Evolutionary conservation across 2,329 filamentous ascomycete species (phyloP), one percentile per base, ranked within the genome.

Genomic region (Neurospora crassa): DNA sequence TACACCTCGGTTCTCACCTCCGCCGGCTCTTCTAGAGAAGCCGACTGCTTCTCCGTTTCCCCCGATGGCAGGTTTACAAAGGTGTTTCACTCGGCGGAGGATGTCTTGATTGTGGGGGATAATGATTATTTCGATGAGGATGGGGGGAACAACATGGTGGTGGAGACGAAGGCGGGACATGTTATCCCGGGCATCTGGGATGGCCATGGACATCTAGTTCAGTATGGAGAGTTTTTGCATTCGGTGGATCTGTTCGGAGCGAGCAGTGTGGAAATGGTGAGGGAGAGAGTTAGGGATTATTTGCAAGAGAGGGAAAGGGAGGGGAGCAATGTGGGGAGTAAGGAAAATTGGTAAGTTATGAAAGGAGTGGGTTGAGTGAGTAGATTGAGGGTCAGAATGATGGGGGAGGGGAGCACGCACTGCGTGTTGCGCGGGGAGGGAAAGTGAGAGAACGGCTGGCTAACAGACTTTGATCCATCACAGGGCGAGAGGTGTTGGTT

Each of bases 101-200:
- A 71, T 29, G 45, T 63, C 6, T 37, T 67, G 24, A 14, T 63
- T 29, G 16, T 45, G n/a, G 24, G 67, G 8, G 53, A 68, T 10
- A 41, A 53, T 1, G 40, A 69, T 42, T 72, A 71, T 40, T 70
- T 71, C 47, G 70, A 45, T 20, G 71, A 72, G 14, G 40, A 69
- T 34, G 24, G 41, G 59, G 10, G n/a, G 42, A 67, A 5, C 20
- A 43, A 5, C 3, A 29, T 20, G 40, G 40, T 41, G n/a, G 37
- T 68, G 16, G 70, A 72, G 10, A 70, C 18, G 34, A n/a, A n/a
- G 14, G 74, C 79, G 5, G 89, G 88, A 0, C 84, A 87, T 74
- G 89, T 86, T 1, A 86, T 91, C 37, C 90, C 90, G 0, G 90
- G 90, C 0, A 81, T 92, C 1, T 92, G 90, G 87, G 90, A 92